Percentiles rank a stretch among this genome's conserved stretches.
phyloP scores from a whole-genome alignment of 192 early-diverging fungal species.

The Linnemannia schmuckeri region DNA sequence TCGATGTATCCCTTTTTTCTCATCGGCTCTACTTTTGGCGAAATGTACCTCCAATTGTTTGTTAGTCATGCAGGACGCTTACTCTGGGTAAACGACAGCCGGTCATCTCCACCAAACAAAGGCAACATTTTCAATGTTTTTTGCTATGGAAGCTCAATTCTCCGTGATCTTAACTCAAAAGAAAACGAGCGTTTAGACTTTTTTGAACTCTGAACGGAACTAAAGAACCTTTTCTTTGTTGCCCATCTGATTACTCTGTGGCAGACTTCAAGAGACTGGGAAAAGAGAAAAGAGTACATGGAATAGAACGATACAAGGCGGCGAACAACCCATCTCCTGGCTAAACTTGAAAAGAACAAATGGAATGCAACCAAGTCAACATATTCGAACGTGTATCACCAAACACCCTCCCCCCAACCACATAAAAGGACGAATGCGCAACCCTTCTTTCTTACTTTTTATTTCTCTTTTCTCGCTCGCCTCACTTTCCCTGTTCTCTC shows the following conservation, averaged over 20 bases:
- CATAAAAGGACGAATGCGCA: background rate
- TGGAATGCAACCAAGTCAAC: background rate
- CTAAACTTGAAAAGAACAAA: background rate
- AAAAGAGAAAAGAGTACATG: background rate
- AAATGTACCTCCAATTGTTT: background rate
- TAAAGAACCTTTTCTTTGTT: background rate
- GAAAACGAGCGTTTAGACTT: background rate
- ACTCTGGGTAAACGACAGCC: background rate
- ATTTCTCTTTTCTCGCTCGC: constrained; percentile 8
- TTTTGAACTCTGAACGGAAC: background rate
- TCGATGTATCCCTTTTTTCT: constrained; percentile 1
- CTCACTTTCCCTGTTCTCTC: background rate
- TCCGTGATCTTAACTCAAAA: background rate
- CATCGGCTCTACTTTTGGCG: background rate
- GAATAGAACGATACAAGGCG: background rate
- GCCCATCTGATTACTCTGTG: background rate
- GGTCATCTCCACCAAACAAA: background rate
- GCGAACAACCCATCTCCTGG: background rate
- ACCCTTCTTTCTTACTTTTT: background rate
- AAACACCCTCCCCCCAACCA: background rate
- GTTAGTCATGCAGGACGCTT: background rate
- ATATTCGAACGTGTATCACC: background rate
- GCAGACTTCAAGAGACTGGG: background rate
- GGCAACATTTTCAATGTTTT: background rate
- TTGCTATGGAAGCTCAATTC: background rate